These are phyloP conservation scores for Taphrina confusa DNA, from an alignment of 1,139 yeast species.

Conservation along the genomic window DNA sequence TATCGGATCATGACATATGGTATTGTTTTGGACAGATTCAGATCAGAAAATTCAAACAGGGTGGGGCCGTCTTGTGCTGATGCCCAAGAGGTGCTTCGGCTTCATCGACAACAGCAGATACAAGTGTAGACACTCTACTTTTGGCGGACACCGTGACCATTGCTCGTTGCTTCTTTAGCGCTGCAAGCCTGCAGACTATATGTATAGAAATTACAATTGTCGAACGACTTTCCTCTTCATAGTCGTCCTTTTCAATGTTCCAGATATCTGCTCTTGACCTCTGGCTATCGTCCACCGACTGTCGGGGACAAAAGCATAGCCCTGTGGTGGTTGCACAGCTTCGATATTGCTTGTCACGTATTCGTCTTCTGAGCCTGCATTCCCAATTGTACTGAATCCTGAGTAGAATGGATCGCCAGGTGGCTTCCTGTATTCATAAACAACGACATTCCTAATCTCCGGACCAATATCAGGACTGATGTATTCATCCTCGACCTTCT, in stretches of 20 bases:
- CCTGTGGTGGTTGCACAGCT: conserved; percentile 24
- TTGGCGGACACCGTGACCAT: too few relatives aligned
- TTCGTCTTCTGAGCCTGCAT: conserved; percentile 29
- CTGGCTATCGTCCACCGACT: conserved; percentile 19
- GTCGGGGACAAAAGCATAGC: conserved; percentile 15
- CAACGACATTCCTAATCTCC: conserved; percentile 18
- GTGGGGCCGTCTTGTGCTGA: too few relatives aligned
- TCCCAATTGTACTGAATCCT: conserved; percentile 33
- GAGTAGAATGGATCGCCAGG: conserved; percentile 26
- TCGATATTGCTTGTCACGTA: conserved; percentile 24
- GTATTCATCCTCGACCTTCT: conserved; percentile 22
- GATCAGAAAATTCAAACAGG: too few relatives aligned
- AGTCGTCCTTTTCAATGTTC: neutral
- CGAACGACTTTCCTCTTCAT: conserved; percentile 8
- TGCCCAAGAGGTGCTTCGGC: too few relatives aligned
- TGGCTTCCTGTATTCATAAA: conserved; percentile 20
- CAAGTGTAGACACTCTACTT: too few relatives aligned
- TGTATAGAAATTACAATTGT: neutral
- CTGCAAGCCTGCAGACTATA: too few relatives aligned
- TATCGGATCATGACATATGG: too few relatives aligned
- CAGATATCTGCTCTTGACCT: neutral
- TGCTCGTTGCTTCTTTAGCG: too few relatives aligned
- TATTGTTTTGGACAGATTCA: too few relatives aligned
- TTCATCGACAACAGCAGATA: too few relatives aligned
- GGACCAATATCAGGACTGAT: conserved; percentile 15